These are phyloP conservation scores for Malus sylvestris DNA, from an alignment of 306 rosid species.

Conservation along the genomic window DNA sequence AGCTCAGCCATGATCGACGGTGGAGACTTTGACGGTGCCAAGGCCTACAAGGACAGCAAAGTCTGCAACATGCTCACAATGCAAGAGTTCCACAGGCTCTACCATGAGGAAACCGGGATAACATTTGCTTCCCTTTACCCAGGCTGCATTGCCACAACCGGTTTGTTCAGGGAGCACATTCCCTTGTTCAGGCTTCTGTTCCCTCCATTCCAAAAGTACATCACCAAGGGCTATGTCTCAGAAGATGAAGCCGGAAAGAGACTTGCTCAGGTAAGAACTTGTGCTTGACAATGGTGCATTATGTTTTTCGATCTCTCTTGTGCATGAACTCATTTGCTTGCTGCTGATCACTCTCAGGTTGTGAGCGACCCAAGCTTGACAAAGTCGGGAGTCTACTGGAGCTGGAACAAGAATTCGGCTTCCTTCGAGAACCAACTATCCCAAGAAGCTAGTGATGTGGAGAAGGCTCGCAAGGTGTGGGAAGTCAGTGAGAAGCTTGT, in stretches of 20 bases:
- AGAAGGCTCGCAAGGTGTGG: conserved; percentile 93
- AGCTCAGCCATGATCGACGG: conserved; percentile 91
- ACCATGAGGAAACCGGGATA: conserved; percentile 86
- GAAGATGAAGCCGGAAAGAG: conserved; percentile 97
- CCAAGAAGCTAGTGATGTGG: conserved; percentile 73
- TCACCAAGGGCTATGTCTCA: conserved; percentile 92
- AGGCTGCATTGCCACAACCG: conserved; percentile 96
- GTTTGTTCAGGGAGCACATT: conserved; percentile 93
- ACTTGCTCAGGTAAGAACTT: conserved; percentile 78
- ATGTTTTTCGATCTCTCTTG: background rate
- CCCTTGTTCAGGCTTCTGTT: conserved; percentile 84
- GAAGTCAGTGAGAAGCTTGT: conserved; percentile 92
- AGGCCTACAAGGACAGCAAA: conserved; percentile 99
- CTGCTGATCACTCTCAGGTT: conserved; percentile 45
- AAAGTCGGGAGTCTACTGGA: conserved; percentile 97
- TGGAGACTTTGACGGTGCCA: conserved; percentile 92
- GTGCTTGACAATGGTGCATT: background rate
- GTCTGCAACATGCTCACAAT: conserved; percentile 97
- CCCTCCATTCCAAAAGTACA: conserved; percentile 97
- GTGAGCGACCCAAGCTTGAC: conserved; percentile 92
- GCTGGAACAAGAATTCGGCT: conserved; percentile 93
- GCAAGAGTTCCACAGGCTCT: conserved; percentile 87
- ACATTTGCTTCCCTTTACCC: conserved; percentile 94
- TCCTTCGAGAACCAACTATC: conserved; percentile 93
- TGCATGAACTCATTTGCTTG: conserved; percentile 3